Conservation (phyloP, 192 early-diverging fungal genomes). For the Umbelopsis ramanniana region DNA sequence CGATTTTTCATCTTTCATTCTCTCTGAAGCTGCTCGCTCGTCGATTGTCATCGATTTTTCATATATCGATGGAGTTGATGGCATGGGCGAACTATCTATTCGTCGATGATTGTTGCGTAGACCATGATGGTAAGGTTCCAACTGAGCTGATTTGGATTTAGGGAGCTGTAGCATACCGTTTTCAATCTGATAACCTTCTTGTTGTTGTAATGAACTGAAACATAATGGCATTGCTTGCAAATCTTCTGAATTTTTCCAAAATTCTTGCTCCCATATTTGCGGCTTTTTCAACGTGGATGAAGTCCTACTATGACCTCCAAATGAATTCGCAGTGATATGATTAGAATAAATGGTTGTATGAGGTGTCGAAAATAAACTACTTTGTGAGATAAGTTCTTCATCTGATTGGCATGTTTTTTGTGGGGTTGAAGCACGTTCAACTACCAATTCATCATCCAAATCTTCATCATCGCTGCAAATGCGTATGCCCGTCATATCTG, state of each 20-base stretch:
- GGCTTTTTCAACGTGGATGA: neutral
- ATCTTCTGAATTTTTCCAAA: neutral
- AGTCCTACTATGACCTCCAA: conserved; percentile 4
- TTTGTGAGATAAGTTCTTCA: neutral
- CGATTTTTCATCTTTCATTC: neutral
- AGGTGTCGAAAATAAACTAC: neutral
- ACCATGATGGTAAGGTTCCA: neutral
- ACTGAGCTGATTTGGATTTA: conserved; percentile 2
- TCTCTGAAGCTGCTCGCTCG: neutral
- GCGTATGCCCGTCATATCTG: conserved; percentile 37
- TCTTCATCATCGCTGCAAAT: conserved; percentile 22
- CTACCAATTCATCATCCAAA: neutral
- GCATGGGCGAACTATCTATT: neutral
- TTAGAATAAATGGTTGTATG: neutral
- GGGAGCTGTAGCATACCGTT: neutral
- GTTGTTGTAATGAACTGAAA: neutral
- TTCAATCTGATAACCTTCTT: neutral
- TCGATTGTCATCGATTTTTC: neutral
- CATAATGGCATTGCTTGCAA: neutral
- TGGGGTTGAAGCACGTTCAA: neutral
- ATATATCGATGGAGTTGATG: neutral
- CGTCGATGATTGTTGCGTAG: neutral
- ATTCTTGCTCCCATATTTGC: conserved; percentile 16
- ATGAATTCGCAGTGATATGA: neutral
- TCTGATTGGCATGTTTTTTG: neutral